phyloP scores from a whole-genome alignment of 2,329 filamentous ascomycete genomes.

The Phaeosphaeria sp. region DNA sequence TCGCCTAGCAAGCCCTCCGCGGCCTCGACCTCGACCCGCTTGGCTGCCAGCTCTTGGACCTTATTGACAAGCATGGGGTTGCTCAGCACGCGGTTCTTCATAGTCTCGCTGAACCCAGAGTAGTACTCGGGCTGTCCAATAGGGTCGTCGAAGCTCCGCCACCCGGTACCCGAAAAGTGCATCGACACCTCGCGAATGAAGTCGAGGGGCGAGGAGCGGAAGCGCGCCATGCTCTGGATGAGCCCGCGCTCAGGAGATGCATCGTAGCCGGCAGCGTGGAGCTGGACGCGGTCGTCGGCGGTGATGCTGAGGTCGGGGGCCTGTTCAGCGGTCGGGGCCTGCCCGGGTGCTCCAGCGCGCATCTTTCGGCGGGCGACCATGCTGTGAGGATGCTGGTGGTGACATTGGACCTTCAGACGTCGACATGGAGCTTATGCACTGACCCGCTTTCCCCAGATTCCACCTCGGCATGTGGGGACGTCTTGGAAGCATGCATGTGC shows the following conservation, averaged over 20 bases:
- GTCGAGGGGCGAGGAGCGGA: conserved; percentile 74
- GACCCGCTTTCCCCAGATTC: background rate
- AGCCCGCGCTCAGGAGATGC: conserved; percentile 68
- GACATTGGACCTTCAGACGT: background rate
- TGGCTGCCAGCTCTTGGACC: conserved; percentile 78
- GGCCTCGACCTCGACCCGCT: conserved; percentile 77
- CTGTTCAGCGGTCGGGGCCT: conserved; percentile 30
- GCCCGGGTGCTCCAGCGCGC: conserved; percentile 11
- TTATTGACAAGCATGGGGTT: conserved; percentile 77
- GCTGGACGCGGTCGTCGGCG: conserved; percentile 52
- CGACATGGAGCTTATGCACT: background rate
- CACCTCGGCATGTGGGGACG: background rate
- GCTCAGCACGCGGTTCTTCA: conserved; percentile 78
- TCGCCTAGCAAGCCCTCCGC: conserved; percentile 63
- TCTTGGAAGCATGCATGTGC: background rate
- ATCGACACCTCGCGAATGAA: conserved; percentile 94
- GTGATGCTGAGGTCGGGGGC: conserved; percentile 56
- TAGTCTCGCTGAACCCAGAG: conserved; percentile 86
- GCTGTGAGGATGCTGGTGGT: background rate
- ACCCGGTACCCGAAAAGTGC: conserved; percentile 91
- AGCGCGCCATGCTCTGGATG: conserved; percentile 85
- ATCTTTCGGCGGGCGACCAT: conserved; percentile 7
- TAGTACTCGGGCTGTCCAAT: conserved; percentile 96
- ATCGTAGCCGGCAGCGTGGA: conserved; percentile 54
- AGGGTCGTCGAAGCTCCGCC: conserved; percentile 90